Evolutionary conservation across 2,329 filamentous ascomycete species (phyloP), one percentile per base, ranked within the genome.

Genomic region (Trichoderma simmonsii): DNA sequence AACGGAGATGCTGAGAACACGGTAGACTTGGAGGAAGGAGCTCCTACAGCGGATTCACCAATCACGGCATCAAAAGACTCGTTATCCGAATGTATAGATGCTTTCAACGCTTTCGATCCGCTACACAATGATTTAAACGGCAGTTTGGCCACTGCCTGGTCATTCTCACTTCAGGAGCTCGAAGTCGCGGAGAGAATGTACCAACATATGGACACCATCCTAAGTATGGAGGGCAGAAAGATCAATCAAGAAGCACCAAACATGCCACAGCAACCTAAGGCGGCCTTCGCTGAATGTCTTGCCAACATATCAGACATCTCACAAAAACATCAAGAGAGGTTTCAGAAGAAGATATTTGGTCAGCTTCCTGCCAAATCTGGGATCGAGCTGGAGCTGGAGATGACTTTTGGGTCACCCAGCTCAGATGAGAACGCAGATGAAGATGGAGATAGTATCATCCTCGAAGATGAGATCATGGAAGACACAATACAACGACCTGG

Each of bases 371-470:
- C 51, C 30, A 62, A 61, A 12, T 30, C 51, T 3, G 60, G 51
- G 6, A 74, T 73, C 14, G 72, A 73, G 36, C 57, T 71, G 60
- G 60, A 73, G 43, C 48, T 71, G 24, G 60, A 73, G 60, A 63
- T 73, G 21, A 48, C 43, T 24, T 24, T 24, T 24, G 36, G 12
- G 7, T 21, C 14, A 15, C n/a, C 48, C 26, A 24, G 30, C 9
- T 14, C 12, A 15, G 34, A 39, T 15, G 59, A 39, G 12, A 6
- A 18, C 5, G 14, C 15, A 24, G 60, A 71, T 18, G 30, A 1
- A 11, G 48, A 64, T 4, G 14, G 12, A 18, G 60, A 6, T 6
- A 26, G 28, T 11, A 3, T 32, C 4, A 34, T 4, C 8, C 6
- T 21, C 5, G 51, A 65, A 24, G 11, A 14, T 4, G 62, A 39